phyloP scores from a whole-genome alignment of 495 filamentous ascomycete species.

The Podospora pseudoanserina region DNA sequence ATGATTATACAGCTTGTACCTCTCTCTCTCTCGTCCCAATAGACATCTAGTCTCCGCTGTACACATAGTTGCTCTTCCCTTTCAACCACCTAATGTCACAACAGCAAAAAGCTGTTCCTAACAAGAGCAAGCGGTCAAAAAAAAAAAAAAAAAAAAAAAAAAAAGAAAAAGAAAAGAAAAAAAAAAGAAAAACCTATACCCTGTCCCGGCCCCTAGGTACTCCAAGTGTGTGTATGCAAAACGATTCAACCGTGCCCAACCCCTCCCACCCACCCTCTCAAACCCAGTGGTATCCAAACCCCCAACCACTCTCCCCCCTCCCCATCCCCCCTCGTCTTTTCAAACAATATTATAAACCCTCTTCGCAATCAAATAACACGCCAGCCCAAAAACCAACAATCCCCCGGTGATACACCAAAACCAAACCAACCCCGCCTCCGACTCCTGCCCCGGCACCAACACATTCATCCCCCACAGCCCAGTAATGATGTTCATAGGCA shows the following conservation, averaged over 20 bases:
- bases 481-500: conserved; percentile 98
- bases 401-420: conserved; percentile 67
- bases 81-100: background rate
- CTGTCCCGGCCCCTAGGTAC: too few relatives aligned
- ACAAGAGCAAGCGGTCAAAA: too few relatives aligned
- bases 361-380: conserved; percentile 80
- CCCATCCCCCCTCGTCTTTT: background rate
- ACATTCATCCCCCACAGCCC: conserved; percentile 99
- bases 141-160: background rate
- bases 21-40: too few relatives aligned
- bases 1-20: background rate
- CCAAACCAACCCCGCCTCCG: conserved; percentile 52
- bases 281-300: background rate
- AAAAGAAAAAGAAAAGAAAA: background rate
- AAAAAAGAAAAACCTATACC: background rate
- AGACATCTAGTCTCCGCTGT: background rate
- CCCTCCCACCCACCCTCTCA: background rate
- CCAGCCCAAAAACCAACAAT: conserved; percentile 70
- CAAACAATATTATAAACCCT: conserved; percentile 57
- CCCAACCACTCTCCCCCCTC: background rate
- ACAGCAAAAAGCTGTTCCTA: background rate
- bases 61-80: background rate
- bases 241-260: too few relatives aligned
- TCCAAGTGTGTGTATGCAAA: too few relatives aligned
- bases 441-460: conserved; percentile 82